Percentiles rank a stretch among this genome's conserved stretches.
Conservation (phyloP, 2,329 filamentous ascomycete species). For the Neoscytalidium dimidiatum region DNA sequence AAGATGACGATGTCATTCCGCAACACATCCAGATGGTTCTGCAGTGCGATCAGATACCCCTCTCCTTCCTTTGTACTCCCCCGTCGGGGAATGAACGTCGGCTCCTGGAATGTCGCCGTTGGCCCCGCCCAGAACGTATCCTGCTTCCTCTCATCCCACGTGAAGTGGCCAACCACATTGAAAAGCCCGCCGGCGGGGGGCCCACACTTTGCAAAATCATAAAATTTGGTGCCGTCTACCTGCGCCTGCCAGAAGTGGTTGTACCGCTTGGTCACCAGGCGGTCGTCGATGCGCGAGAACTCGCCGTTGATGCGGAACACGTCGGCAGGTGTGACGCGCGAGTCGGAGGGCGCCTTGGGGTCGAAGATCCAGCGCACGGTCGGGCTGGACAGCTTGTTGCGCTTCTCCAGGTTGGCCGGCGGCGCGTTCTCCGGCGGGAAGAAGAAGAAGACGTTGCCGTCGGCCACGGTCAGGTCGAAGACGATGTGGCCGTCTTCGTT, state of each 20-base stretch:
- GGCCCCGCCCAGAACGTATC: slow-evolving; percentile 39
- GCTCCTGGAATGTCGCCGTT: slow-evolving; percentile 54
- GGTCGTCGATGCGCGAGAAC: slow-evolving; percentile 50
- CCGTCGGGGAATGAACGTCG: slow-evolving; percentile 52
- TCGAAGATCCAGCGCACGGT: slow-evolving; percentile 46
- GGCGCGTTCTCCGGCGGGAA: slow-evolving; percentile 40
- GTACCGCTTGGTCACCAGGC: slow-evolving; percentile 43
- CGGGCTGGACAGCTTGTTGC: slow-evolving; percentile 42
- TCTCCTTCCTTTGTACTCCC: slow-evolving; percentile 49
- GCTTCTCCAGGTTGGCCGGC: slow-evolving; percentile 38
- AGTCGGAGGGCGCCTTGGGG: slow-evolving; percentile 31
- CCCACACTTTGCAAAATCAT: slow-evolving; percentile 35
- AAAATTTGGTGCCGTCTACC: slow-evolving; percentile 35
- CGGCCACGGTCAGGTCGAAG: slow-evolving; percentile 41
- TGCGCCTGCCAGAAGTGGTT: slow-evolving; percentile 44
- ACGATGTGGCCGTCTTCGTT: slow-evolving; percentile 38
- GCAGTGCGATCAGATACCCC: slow-evolving; percentile 50
- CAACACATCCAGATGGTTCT: slow-evolving; percentile 45
- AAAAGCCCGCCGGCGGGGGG: slow-evolving; percentile 34
- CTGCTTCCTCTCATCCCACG: slow-evolving; percentile 34
- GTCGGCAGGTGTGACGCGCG: slow-evolving; percentile 32
- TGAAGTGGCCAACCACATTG: slow-evolving; percentile 36
- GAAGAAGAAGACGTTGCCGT: slow-evolving; percentile 46
- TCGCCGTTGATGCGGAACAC: slow-evolving; percentile 44
- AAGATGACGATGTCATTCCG: slow-evolving; percentile 45